Base-by-base conservation (phyloP, 176 grass and related monocot genomes). In the Oropetium thomaeum region DNA sequence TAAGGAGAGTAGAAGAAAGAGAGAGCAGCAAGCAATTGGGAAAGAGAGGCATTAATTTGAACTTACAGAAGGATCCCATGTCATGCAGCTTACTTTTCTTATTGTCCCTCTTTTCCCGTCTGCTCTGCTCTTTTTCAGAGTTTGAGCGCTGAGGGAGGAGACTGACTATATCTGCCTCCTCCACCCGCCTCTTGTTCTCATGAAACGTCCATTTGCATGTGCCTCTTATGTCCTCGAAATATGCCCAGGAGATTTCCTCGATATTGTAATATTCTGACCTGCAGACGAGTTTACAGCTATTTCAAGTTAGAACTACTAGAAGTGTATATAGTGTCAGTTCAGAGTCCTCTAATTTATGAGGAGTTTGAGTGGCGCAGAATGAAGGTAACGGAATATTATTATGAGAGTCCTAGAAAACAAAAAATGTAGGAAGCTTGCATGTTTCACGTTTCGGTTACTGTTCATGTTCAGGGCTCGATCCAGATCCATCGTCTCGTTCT, bases 21-120 rank as follows among this genome's bases (percentile, higher is more conserved):
- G 4, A n/a, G 37, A 19, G 17, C 9, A 19, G 17, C 9, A 65
- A 52, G 3, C 22, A 17, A 62, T 12, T 0, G 42, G 0, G 17
- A 28, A 20, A 4, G 51, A 8, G 32, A 67, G 38, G 13, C 28
- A 6, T n/a, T n/a, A n/a, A n/a, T 40, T 34, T 4, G 62, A 26
- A 28, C 77, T 80, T 42, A 86, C 83, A 69, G 2, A 68, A 59
- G 33, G 62, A 67, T n/a, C n/a, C n/a, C n/a, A n/a, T 62, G 27
- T 41, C 83, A 80, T 86, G 77, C 3, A 59, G 39, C 30, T 67
- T 5, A 13, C 40, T 15, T 22, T 29, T 23, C 51, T 29, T 58
- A 6, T 58, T 71, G 35, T n/a, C 27, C 23, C 39, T 33, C 4
- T 20, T 47, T 3, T 27, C 58, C 30, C 20, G 37, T 16, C 2